Percentiles rank a stretch among this genome's conserved stretches.
Conservation (phyloP, 2,329 filamentous ascomycete genomes). For the Zasmidium angulare region DNA sequence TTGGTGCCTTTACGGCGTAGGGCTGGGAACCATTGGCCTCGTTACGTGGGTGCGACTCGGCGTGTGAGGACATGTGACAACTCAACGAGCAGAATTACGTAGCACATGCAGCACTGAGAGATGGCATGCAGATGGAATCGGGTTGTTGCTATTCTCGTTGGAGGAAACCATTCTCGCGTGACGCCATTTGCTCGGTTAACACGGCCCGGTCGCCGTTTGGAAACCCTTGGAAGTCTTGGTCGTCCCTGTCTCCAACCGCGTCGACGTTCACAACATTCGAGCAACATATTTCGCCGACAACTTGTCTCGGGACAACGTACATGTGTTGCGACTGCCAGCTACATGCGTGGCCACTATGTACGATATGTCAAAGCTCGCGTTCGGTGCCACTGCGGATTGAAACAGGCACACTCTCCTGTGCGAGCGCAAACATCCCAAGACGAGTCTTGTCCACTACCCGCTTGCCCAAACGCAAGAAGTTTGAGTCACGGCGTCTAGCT, state of each 20-base stretch:
- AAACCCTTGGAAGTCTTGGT: background rate
- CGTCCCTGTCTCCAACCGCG: background rate
- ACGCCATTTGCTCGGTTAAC: background rate
- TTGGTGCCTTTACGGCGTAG: background rate
- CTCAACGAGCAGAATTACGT: background rate
- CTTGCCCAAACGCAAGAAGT: background rate
- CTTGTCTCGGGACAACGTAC: background rate
- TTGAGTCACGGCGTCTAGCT: background rate
- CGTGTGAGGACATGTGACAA: background rate
- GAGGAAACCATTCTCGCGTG: background rate
- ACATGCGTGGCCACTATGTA: background rate
- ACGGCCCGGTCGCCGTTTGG: background rate
- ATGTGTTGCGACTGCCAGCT: background rate
- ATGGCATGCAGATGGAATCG: background rate
- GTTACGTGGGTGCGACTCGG: background rate
- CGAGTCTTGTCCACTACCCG: background rate
- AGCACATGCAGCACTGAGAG: background rate
- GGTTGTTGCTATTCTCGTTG: background rate
- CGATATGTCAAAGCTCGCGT: background rate
- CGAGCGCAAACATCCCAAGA: background rate
- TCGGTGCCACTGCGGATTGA: background rate
- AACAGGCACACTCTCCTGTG: background rate
- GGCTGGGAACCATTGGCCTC: background rate
- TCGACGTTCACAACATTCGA: background rate
- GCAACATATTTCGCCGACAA: background rate